These are phyloP conservation scores for Deakozyma indianensis DNA, from an alignment of 805 yeast genomes.

Conservation along the genomic window DNA sequence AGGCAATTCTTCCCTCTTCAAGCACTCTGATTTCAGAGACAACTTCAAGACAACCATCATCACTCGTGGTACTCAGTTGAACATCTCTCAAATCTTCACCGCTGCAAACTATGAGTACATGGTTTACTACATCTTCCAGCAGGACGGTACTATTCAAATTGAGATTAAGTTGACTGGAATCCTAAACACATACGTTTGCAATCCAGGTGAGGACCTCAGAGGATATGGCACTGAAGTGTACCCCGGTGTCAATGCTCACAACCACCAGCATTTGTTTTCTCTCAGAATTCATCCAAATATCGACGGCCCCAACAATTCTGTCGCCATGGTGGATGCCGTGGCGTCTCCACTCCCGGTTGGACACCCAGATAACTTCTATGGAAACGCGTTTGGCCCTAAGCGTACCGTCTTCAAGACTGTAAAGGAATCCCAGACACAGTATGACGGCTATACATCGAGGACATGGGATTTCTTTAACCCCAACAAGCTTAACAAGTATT, in stretches of 20 bases:
- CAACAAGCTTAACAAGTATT: constrained; percentile 45
- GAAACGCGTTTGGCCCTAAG: constrained; percentile 60
- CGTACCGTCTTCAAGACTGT: constrained; percentile 31
- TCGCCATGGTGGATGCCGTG: constrained; percentile 50
- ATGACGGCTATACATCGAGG: constrained; percentile 48
- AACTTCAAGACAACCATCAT: constrained; percentile 59
- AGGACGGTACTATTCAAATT: constrained; percentile 70
- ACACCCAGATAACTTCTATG: constrained; percentile 57
- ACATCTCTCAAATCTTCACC: constrained; percentile 69
- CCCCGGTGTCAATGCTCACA: constrained; percentile 72
- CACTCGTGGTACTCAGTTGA: constrained; percentile 60
- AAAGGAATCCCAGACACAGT: constrained; percentile 10
- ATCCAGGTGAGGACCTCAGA: constrained; percentile 49
- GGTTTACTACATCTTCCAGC: constrained; percentile 69
- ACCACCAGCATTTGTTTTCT: constrained; percentile 74
- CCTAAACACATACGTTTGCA: constrained; percentile 55
- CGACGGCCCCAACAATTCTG: constrained; percentile 69
- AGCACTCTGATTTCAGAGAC: constrained; percentile 78
- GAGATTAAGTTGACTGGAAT: constrained; percentile 75
- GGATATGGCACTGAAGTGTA: constrained; percentile 75
- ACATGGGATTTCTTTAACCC: constrained; percentile 46
- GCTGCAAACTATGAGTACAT: constrained; percentile 82
- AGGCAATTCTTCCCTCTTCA: constrained; percentile 64
- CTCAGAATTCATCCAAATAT: constrained; percentile 68
- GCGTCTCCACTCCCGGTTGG: constrained; percentile 48